Conservation (phyloP, 1,284 basidiomycete species). For the Boletellus deceptivus region DNA sequence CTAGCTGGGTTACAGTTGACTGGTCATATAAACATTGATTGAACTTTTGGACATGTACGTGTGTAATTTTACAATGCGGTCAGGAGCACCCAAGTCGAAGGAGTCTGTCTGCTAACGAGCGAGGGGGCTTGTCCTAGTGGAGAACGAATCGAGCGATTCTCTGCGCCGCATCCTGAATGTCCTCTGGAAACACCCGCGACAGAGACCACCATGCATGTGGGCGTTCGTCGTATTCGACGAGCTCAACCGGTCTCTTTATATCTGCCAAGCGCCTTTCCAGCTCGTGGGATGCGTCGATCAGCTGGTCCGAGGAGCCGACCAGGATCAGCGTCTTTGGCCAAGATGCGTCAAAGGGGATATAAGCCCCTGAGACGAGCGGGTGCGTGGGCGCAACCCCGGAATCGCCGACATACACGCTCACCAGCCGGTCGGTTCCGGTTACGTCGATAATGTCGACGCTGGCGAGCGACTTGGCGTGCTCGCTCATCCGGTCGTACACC, state of each 20-base stretch:
- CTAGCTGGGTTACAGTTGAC: constrained; percentile 15
- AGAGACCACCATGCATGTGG: constrained; percentile 27
- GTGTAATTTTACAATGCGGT: background rate
- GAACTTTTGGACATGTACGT: constrained; percentile 3
- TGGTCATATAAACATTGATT: constrained; percentile 11
- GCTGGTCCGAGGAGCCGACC: constrained; percentile 18
- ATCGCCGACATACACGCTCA: constrained; percentile 12
- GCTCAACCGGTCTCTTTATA: constrained; percentile 10
- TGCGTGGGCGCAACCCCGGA: constrained; percentile 8
- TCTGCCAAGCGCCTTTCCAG: constrained; percentile 7
- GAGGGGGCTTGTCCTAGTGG: background rate
- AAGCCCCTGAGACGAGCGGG: constrained; percentile 21
- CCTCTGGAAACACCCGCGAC: constrained; percentile 13
- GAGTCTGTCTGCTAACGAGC: background rate
- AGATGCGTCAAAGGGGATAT: constrained; percentile 13
- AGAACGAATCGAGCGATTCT: constrained; percentile 16
- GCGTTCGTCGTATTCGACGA: constrained; percentile 26
- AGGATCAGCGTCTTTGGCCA: constrained; percentile 30
- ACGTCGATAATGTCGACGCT: constrained; percentile 8
- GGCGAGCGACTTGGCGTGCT: constrained; percentile 1
- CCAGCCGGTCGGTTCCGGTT: rapidly evolving
- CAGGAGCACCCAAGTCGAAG: no score
- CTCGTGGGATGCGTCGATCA: constrained; percentile 13
- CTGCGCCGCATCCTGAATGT: constrained; percentile 11
- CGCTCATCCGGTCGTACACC: background rate